Base-by-base conservation (phyloP, 2,329 filamentous ascomycete species). In the Aspergillus sp. region DNA sequence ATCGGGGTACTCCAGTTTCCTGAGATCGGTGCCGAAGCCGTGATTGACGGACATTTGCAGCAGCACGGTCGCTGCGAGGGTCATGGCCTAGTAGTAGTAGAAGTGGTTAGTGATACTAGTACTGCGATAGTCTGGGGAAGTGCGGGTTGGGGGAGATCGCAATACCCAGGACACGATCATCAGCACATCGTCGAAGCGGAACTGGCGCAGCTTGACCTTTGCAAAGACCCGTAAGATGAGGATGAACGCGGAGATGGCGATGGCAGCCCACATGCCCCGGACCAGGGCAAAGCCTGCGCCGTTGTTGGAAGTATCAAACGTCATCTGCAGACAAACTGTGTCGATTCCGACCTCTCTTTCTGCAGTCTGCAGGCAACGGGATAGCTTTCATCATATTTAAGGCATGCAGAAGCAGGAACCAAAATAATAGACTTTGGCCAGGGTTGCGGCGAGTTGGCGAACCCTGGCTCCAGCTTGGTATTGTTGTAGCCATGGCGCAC, bases 201-300 rank as follows among this genome's bases (percentile, higher is more conserved):
- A 68, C 20, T 68, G 64, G 45, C 59, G 62, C 50, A 71, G 67
- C 51, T 68, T 70, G 44, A 70, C 47, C 56, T 71, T 71, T 7
- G 68, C 68, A 53, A 66, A 57, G 45, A 71, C 58, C 4, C 68
- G 55, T 6, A 71, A 55, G 12, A 64, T 47, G 24, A 70, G 58
- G 59, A 71, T 65, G 48, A 71, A 32, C 7, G 60, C 61, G 4
- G 68, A 62, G 38, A 70, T 62, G 51, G 53, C 62, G 26, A 67
- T 59, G 7, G 64, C 68, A n/a, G 56, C 66, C 68, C 68, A 71
- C 34, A 71, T 58, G 17, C 67, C 68, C 39, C 49, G 61, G 49
- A 62, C 57, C 7, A 71, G 58, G 36, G 62, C 55, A 11, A 64
- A 60, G 13, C 68, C 68, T 15, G 53, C 45, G 58, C 64, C 49